These are phyloP conservation scores for Fusarium sp. DNA, from an alignment of 2,329 filamentous ascomycete genomes.

Conservation along the genomic window DNA sequence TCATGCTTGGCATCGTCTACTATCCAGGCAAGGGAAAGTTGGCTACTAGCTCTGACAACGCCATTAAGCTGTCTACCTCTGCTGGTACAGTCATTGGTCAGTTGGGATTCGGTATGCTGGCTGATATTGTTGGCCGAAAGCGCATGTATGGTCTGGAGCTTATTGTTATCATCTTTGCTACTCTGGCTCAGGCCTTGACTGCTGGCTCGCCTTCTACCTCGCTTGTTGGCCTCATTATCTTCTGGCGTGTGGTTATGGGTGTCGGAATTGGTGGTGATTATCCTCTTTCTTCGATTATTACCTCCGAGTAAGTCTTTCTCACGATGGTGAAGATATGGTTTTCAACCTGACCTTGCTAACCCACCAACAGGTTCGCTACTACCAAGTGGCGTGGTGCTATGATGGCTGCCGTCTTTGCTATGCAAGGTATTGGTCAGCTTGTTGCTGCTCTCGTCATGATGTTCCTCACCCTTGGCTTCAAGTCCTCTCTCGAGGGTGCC, in stretches of 20 bases:
- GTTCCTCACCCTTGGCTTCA: slow-evolving; percentile 81
- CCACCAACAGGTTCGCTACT: slow-evolving; percentile 71
- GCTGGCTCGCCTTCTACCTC: slow-evolving; percentile 74
- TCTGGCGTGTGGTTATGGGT: slow-evolving; percentile 84
- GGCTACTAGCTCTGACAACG: slow-evolving; percentile 78
- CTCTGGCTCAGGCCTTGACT: slow-evolving; percentile 78
- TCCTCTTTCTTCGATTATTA: slow-evolving; percentile 86
- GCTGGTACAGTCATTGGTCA: slow-evolving; percentile 88
- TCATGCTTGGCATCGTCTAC: slow-evolving; percentile 86
- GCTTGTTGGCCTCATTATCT: slow-evolving; percentile 78
- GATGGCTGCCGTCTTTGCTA: slow-evolving; percentile 89
- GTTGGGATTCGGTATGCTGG: slow-evolving; percentile 81
- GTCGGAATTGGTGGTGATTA: slow-evolving; percentile 72
- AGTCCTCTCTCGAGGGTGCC: slow-evolving; percentile 70
- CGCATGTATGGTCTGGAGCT: slow-evolving; percentile 81
- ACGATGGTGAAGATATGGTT: not conserved
- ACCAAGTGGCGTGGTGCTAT: slow-evolving; percentile 89
- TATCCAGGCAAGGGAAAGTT: slow-evolving; percentile 73
- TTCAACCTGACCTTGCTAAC: slow-evolving; percentile 2
- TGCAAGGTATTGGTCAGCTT: slow-evolving; percentile 89
- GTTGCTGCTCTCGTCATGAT: slow-evolving; percentile 81
- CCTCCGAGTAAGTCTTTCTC: slow-evolving; percentile 73
- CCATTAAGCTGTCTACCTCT: slow-evolving; percentile 88
- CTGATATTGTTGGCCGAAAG: slow-evolving; percentile 84
- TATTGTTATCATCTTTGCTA: slow-evolving; percentile 85